Base-by-base conservation (phyloP, 1,139 yeast genomes). In the Entelexis sorbosivorans region DNA sequence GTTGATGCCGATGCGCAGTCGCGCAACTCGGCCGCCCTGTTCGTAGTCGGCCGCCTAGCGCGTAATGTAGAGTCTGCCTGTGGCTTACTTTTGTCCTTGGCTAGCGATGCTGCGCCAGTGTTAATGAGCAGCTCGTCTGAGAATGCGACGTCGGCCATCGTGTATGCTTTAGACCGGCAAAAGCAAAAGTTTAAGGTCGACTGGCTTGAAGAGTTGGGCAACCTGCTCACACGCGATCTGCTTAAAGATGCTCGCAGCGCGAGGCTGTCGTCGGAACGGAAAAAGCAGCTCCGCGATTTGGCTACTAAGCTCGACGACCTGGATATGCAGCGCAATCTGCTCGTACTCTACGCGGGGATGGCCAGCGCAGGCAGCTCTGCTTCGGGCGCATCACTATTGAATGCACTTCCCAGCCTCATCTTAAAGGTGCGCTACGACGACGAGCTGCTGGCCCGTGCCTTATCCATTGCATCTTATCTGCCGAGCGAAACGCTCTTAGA, bases 11-110 rank as follows among this genome's bases (percentile, higher is more conserved):
- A 53, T 32, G 51, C 20, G 28, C 43, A 24, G 16, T 38, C 51
- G 2, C 56, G 55, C 20, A 53, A 36, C 13, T 19, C 29, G 9
- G 56, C 53, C 5, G 56, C 54, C 1, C 49, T 46, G 14, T 19
- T 38, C 14, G 13, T 52, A 4, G 47, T 43, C 9, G n/a, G 14
- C 2, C 38, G 40, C 10, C 28, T 20, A 32, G 29, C 33, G 26
- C 32, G 32, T 36, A 10, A 9, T 7, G 16, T 11, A 11, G 19
- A 20, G 14, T 42, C 50, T 2, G 38, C 50, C 6, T 14, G 2
- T 2, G 17, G 17, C 4, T 17, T 47, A 31, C 35, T 46, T 5
- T n/a, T 44, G 10, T 6, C 19, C 3, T 20, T 38, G 2, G 40
- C 28, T 2, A 14, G 6, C 10, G 14, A 17, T 3, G 2, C 17